A percentile compares a stretch with the other conserved stretches of the same genome.
Conservation (phyloP, 129 eudicot species). For the Calendula officinalis region DNA sequence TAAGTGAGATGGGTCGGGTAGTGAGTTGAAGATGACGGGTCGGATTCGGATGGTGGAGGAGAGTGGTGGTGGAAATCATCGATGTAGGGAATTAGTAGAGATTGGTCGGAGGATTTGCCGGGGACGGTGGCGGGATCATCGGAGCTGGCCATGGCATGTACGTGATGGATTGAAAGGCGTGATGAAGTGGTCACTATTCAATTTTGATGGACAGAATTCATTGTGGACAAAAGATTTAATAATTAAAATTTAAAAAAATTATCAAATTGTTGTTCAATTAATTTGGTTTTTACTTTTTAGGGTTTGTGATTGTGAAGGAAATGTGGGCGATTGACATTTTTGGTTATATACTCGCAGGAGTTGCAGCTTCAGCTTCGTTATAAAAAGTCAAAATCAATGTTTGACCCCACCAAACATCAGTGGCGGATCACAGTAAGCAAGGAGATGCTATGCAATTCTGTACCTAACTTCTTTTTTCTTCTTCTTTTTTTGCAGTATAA, state of each 20-base stretch:
- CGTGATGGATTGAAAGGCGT: neutral
- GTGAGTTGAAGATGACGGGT: constrained; percentile 48
- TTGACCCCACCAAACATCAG: too few species aligned
- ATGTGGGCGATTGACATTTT: constrained; percentile 28
- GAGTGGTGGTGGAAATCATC: constrained; percentile 39
- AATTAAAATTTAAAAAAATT: neutral
- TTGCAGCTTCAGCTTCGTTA: neutral
- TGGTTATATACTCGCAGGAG: neutral
- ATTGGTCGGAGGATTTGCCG: constrained; percentile 30
- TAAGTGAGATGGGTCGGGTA: constrained; percentile 60
- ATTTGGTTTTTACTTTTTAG: neutral
- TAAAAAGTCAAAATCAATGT: neutral
- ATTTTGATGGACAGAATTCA: constrained; percentile 25
- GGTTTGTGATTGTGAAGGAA: constrained; percentile 26
- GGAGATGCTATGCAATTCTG: too few species aligned
- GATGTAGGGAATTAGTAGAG: constrained; percentile 37
- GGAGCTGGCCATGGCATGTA: constrained; percentile 37
- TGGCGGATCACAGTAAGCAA: too few species aligned
- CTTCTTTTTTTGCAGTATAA: too few species aligned
- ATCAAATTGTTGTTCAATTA: neutral
- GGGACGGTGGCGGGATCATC: constrained; percentile 42
- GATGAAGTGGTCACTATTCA: constrained; percentile 10
- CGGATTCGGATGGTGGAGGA: constrained; percentile 44
- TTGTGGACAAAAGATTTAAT: neutral
- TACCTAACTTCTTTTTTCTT: too few species aligned